A percentile compares a stretch with the other conserved stretches of the same genome.
phyloP scores from a whole-genome alignment of 352 stramenopile genomes.

The Pythium coloratum region DNA sequence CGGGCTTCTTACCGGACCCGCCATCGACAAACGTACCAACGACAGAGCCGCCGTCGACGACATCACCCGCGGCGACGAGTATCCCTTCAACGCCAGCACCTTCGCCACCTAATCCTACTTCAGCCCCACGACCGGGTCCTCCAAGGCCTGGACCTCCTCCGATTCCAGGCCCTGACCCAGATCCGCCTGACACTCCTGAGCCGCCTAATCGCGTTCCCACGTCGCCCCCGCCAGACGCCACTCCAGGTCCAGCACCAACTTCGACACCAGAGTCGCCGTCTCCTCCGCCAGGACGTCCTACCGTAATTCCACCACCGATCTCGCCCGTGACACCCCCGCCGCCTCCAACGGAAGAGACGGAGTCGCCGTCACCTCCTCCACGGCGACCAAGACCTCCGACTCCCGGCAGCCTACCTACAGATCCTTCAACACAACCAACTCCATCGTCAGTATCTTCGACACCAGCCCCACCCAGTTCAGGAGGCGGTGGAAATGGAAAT shows the following conservation, averaged over 20 bases:
- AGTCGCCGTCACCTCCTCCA: constrained; percentile 9
- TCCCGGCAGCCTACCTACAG: neutral
- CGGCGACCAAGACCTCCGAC: neutral
- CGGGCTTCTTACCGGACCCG: neutral
- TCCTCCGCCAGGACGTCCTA: neutral
- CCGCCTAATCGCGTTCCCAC: neutral
- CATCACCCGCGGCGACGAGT: neutral
- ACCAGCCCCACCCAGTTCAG: neutral
- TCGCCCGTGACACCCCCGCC: neutral
- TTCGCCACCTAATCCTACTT: too few relatives aligned
- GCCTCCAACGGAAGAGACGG: neutral
- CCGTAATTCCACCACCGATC: neutral
- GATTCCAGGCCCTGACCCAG: neutral
- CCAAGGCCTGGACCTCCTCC: neutral
- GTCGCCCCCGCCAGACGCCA: neutral
- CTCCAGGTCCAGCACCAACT: neutral
- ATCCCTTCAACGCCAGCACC: neutral
- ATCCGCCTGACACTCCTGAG: neutral
- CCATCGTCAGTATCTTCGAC: neutral
- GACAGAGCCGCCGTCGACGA: neutral
- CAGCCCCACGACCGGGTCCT: neutral
- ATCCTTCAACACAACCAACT: neutral
- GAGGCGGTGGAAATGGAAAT: neutral
- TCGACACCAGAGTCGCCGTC: constrained; percentile 4
- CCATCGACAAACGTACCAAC: too few relatives aligned